Evolutionary conservation across 306 rosid species (phyloP), one percentile per base, ranked within the genome.

Genomic region (Astragalus glycyphyllos): DNA sequence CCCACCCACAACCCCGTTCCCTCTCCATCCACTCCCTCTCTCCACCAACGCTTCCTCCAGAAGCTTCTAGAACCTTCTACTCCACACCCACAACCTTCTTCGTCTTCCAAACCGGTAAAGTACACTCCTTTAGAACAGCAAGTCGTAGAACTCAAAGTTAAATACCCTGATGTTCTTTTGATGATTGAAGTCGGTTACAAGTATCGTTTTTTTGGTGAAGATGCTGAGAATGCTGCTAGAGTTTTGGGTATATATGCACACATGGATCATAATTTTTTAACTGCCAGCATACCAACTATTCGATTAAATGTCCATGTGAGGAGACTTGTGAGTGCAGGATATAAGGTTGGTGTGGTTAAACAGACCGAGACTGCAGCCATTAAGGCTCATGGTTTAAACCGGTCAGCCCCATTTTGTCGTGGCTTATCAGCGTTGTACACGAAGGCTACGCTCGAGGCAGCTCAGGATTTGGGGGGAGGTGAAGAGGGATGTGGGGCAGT

Each of bases 341-440:
- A 83, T 47, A 90, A 94, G 79, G 97, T 94, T 16, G 97, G 98
- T 31, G 97, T 94, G 34, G 89, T 94, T 29, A 89, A 82, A 87
- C 98, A 94, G 88, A 94, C 97, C 0, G 97, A 94, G 80, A 94
- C 98, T 0, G 95, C 98, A 1, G 90, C 98, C 40, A 87, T 90
- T 49, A 94, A 94, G 83, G 89, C 98, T 2, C 97, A 87, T 2
- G 92, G 98, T 10, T 80, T 86, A 17, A 90, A 88, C 71, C 66
- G 83, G 46, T 23, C 79, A 0, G 96, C 90, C n/a, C 98, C 98
- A 0, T 94, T 94, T 74, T 77, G 86, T 7, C 58, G 98, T 38
- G 98, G 95, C 1, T 77, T 90, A 14, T 94, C 95, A 3, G 98
- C 92, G 4, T 69, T 94, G 84, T 94, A 90, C 73, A 94, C 97